Conservation (phyloP, 2,329 filamentous ascomycete species). For the Colletotrichum limetticola region DNA sequence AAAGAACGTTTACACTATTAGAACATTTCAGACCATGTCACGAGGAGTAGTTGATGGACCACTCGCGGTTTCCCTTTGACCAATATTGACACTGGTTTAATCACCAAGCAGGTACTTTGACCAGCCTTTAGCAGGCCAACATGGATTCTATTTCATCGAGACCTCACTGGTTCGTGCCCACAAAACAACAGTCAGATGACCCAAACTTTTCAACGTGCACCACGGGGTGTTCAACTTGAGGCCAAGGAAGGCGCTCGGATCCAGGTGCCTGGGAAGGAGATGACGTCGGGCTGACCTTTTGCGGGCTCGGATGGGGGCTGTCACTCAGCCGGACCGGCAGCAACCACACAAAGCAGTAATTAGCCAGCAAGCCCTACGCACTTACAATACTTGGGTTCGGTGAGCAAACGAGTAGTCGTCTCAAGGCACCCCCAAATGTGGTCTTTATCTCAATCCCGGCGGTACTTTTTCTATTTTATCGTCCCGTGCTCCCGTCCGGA, state of each 20-base stretch:
- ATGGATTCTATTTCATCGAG: not conserved
- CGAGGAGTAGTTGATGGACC: not conserved
- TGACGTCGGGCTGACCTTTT: not conserved
- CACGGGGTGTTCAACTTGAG: not conserved
- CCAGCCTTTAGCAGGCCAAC: not conserved
- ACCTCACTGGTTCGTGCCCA: not conserved
- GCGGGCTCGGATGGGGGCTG: not conserved
- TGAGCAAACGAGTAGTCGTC: not conserved
- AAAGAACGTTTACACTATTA: not conserved
- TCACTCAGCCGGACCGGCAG: not conserved
- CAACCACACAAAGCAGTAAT: no score
- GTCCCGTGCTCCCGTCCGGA: no score
- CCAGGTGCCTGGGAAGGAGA: not conserved
- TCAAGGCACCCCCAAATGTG: not conserved
- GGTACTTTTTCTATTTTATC: not conserved
- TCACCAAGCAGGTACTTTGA: not conserved
- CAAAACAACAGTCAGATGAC: not conserved
- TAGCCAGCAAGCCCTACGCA: constrained; percentile 12
- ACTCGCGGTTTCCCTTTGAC: not conserved
- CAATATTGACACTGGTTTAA: not conserved
- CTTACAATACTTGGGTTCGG: constrained; percentile 4
- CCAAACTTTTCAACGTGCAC: not conserved
- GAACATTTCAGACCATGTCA: not conserved
- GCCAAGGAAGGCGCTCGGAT: not conserved
- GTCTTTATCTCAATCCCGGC: not conserved